Evolutionary conservation across 306 rosid species (phyloP).

Genomic region (Prinsepia uniflora): DNA sequence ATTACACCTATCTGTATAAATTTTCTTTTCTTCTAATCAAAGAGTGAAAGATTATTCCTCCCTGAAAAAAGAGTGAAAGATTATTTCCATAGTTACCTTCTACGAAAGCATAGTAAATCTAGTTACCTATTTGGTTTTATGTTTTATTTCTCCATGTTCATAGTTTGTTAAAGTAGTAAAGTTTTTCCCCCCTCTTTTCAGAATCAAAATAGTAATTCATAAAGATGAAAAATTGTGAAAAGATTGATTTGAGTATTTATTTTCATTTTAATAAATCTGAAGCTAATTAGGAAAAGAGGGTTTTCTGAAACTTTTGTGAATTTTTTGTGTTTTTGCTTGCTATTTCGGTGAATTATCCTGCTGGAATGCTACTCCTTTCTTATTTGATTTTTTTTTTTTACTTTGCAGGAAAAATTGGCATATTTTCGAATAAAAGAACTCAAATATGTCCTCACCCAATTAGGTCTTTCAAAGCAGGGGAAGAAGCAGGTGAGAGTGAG

Average conservation of each 20-base stretch:
- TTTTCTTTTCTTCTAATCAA: not conserved
- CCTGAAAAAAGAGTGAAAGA: too few relatives aligned
- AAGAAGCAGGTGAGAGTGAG: too few relatives aligned
- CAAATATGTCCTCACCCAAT: slow-evolving; percentile 79
- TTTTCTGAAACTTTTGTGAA: not conserved
- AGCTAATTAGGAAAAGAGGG: slow-evolving; percentile 6
- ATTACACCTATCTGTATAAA: not conserved
- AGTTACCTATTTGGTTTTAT: not conserved
- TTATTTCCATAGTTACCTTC: not conserved
- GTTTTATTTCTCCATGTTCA: too few relatives aligned
- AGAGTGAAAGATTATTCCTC: not conserved
- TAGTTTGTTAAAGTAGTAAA: too few relatives aligned
- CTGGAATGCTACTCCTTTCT: not conserved
- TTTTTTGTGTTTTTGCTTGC: slow-evolving; percentile 5
- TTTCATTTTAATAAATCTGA: too few relatives aligned
- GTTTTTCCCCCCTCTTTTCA: too few relatives aligned
- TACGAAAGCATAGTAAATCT: not conserved
- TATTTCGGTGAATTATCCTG: not conserved
- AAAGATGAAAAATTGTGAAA: too few relatives aligned
- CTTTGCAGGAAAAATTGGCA: slow-evolving; percentile 65
- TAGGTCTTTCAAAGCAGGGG: too few relatives aligned
- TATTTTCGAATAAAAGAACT: slow-evolving; percentile 90
- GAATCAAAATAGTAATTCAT: too few relatives aligned
- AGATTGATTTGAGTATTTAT: too few relatives aligned
- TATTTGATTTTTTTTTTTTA: slow-evolving; percentile 12